Conservation (phyloP, 352 stramenopile species). For the Globisporangium rhizosaccharum region DNA sequence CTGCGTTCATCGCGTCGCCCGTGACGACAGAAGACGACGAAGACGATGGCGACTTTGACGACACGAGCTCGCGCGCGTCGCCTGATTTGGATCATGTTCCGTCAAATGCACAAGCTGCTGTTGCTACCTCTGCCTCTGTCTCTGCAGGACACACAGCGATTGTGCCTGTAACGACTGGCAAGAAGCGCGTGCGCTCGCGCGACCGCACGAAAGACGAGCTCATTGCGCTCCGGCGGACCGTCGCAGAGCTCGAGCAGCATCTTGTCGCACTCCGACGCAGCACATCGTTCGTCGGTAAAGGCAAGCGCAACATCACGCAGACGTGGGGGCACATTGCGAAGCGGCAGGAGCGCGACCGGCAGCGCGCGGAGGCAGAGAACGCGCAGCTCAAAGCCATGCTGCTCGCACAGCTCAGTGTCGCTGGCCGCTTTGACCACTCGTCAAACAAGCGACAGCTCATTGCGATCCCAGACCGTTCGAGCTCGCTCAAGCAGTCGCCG, state of each 20-base stretch:
- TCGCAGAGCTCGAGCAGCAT: conserved; percentile 11
- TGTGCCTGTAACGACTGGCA: neutral
- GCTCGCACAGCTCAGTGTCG: conserved; percentile 13
- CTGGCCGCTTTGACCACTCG: conserved; percentile 8
- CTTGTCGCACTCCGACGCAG: conserved; percentile 9
- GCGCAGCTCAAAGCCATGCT: conserved; percentile 15
- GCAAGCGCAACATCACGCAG: conserved; percentile 3
- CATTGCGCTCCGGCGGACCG: conserved; percentile 6
- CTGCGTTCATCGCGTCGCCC: conserved; percentile 12
- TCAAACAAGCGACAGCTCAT: conserved; percentile 17
- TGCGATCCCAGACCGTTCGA: neutral
- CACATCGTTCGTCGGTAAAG: conserved; percentile 10
- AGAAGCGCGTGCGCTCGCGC: conserved; percentile 12
- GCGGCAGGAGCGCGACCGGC: conserved; percentile 8
- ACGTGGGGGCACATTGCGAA: conserved; percentile 12
- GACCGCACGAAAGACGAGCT: conserved; percentile 13
- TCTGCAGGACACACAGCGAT: neutral
- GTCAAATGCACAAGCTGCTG: too few relatives aligned
- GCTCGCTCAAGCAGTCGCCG: neutral
- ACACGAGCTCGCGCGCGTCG: neutral
- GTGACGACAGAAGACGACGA: conserved; percentile 11
- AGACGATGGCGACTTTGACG: neutral
- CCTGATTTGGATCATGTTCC: too few relatives aligned
- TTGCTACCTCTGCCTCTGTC: neutral
- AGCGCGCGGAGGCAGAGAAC: conserved; percentile 13